Base-by-base conservation (phyloP, 2,329 filamentous ascomycete species). In the Xylariaceae sp. region DNA sequence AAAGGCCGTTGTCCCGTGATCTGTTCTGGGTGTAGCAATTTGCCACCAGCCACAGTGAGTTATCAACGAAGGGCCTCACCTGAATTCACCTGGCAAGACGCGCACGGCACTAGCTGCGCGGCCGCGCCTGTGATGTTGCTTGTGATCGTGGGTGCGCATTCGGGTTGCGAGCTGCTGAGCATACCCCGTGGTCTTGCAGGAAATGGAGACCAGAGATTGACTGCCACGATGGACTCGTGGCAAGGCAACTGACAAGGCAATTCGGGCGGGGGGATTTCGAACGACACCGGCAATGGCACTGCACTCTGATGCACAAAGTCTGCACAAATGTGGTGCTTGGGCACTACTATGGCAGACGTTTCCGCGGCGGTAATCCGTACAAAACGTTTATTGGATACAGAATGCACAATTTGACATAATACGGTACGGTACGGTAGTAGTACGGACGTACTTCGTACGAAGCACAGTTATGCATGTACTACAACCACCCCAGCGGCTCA, bases 121-220 rank as follows among this genome's bases (percentile, higher is more conserved):
- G 51, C 46, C 16, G 42, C 29, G 19, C 8, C 19, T 36, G 41
- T 47, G 52, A 49, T 53, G 53, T 53, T 50, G 53, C 55, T 55
- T 55, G 53, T 58, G 49, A 55, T 43, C 26, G 41, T 8, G 7
- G 22, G 29, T 26, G 2, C 2, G 15, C 39, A 19, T n/a, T 22
- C 9, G 40, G 52, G 37, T 39, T 44, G 46, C 47, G 36, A 45
- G 51, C 55, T 34, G 53, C 43, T 58, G 55, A 53, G 47, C 43
- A 39, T 42, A 55, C 43, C 55, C 32, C 49, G 53, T 53, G 55
- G 55, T 58, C 49, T 40, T 40, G 22, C 16, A 30, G 12, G 41
- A 21, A 5, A 21, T 22, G 18, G 16, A 21, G 40, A 8, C 22
- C 34, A n/a, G n/a, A n/a, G n/a, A n/a, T n/a, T n/a, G n/a, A n/a